Base-by-base conservation (phyloP, 768 basidiomycete species). In the Serpula lacrymans region DNA sequence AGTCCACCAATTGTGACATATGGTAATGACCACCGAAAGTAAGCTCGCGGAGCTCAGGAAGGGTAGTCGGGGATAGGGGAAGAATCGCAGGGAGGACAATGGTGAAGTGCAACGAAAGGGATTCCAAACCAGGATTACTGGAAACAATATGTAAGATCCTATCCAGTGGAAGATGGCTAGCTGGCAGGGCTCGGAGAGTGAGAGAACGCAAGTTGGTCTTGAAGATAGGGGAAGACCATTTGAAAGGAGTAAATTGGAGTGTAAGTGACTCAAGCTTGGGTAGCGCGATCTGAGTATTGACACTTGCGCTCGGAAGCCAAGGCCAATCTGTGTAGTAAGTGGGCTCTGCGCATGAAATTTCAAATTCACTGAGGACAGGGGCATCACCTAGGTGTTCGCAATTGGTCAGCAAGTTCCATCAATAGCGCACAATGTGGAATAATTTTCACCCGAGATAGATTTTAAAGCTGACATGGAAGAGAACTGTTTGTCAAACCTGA, bases 401-500 rank as follows among this genome's bases (percentile, higher is more conserved):
- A 51, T 25, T 38, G 37, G 39, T 22, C 45, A 29, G 5, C 16
- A 28, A 24, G 28, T 34, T 13, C 25, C 6, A 30, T 35, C 26
- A 27, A 38, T 42, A 35, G 16, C 11, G 46, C 35, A 26, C 28
- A 26, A 33, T 26, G 32, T 26, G 16, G 30, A 32, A 31, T 25
- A 39, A 63, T 77, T 34, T 45, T n/a, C n/a, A 86, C 86, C 84
- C 37, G 71, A 74, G 50, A 89, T 80, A 13, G 80, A 76, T 56
- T 84, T 84, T 47, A 90, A 70, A 6, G 88, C 85, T 42, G 70
- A 68, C 64, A 88, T 75, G 3, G 85, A 86, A 13, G 78, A 63
- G 59, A 88, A 88, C 24, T 82, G 81, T 56, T 78, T 82, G 53
- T 88, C 84, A 49, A 86, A 89, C 29, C 82, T 68, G 52, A 90